Conservation (phyloP, 1,139 yeast genomes). For the Casaregolazyma lundiana region DNA sequence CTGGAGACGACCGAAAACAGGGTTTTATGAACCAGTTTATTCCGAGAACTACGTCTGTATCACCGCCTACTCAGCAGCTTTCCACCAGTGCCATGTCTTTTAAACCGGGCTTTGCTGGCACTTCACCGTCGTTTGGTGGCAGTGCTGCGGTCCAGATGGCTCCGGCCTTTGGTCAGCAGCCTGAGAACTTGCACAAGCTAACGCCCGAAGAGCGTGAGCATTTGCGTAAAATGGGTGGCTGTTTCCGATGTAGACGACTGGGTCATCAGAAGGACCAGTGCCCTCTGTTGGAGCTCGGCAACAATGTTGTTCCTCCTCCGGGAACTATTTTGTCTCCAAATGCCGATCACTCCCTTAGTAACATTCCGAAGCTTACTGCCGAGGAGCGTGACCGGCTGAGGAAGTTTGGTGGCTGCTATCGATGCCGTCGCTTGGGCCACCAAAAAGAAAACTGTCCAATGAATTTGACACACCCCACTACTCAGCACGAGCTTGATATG, state of each 20-base stretch:
- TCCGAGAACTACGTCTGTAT: neutral
- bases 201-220: slow-evolving; percentile 10
- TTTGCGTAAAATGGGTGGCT: slow-evolving; percentile 8
- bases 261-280: slow-evolving; percentile 12
- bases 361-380: slow-evolving; percentile 10
- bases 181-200: slow-evolving; percentile 9
- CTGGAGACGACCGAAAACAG: neutral
- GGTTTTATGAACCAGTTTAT: neutral
- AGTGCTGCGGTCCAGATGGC: neutral
- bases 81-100: neutral
- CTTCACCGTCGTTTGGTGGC: too few species aligned
- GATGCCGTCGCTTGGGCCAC: slow-evolving; percentile 12
- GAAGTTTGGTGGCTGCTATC: slow-evolving; percentile 11
- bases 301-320: slow-evolving; percentile 10
- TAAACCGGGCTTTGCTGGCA: neutral
- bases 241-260: slow-evolving; percentile 10
- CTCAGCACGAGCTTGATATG: neutral
- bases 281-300: slow-evolving; percentile 9
- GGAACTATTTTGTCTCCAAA: slow-evolving; percentile 1
- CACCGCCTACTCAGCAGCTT: neutral
- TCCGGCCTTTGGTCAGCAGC: neutral
- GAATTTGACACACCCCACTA: slow-evolving; percentile 9
- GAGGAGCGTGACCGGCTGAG: slow-evolving; percentile 10
- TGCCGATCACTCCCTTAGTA: slow-evolving; percentile 1
- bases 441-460: slow-evolving; percentile 12